Evolutionary conservation across 768 basidiomycete species (phyloP), one percentile per base, ranked within the genome.

Genomic region (Xerocomellus intermedius): DNA sequence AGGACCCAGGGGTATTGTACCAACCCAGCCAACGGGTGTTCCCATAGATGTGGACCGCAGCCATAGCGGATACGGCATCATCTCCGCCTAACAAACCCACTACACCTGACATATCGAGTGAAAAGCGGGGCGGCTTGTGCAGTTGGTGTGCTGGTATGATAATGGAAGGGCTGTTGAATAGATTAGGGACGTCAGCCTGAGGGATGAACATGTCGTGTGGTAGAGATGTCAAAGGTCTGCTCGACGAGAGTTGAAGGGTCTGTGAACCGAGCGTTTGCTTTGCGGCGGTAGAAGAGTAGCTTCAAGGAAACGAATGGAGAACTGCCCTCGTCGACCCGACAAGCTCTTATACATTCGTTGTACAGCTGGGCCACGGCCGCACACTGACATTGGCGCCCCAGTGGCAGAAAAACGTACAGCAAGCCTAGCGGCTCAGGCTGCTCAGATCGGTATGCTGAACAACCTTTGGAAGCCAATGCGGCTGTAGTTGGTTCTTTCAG

Each of bases 1-100:
- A 64, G 37, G 69, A 66, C 2, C 73, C 73, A 0, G 73, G 72
- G 1, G 64, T 60, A 24, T 74, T 74, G 50, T 72, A 74, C 71
- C 69, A 74, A 2, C 73, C 73, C 12, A 71, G 48, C 66, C 64
- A 74, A 24, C 59, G 65, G 19, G 59, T 55, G 19, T 56, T 54
- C 35, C 56, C 52, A 42, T 66, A 66, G n/a, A 74, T 3, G 35
- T 69, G 72, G 2, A 65, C 64, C 8, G 64, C 55, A 4, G 55
- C 57, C 65, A 74, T 68, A 1, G 69, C 55, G 2, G 72, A 63
- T 5, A 70, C 37, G 4, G 71, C 73, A 19, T 64, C 64, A 7
- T 72, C 60, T 9, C 73, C 74, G 2, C 69, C 71, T 9, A 74
- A 51, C 42, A 73, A 61, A 10, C 63, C 60, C 1, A 63, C 47